A percentile compares a stretch with the other conserved stretches of the same genome.
These are phyloP conservation scores for Mrakia gelida DNA, from an alignment of 768 basidiomycete genomes.

Conservation along the genomic window DNA sequence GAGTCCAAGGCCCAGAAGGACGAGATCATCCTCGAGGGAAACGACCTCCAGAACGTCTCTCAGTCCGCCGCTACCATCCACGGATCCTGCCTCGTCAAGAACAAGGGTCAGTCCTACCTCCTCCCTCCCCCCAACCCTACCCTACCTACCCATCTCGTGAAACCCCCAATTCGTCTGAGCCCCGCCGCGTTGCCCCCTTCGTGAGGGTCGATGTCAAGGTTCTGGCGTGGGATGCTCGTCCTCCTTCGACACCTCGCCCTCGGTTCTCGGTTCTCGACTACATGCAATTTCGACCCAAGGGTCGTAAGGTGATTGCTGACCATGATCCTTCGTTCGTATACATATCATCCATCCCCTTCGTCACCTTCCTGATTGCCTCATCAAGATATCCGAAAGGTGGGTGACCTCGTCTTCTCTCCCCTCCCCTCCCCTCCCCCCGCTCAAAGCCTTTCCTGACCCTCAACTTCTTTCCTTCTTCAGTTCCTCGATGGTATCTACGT, in stretches of 20 bases:
- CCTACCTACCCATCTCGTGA: not conserved
- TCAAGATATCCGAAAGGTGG: too few relatives aligned
- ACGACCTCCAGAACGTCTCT: conserved; percentile 94
- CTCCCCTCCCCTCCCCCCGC: too few relatives aligned
- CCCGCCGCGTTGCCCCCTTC: not conserved
- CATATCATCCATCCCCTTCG: too few relatives aligned
- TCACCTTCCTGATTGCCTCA: too few relatives aligned
- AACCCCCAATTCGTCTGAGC: not conserved
- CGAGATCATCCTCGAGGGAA: conserved; percentile 86
- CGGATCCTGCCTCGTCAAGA: conserved; percentile 90
- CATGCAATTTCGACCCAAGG: too few relatives aligned
- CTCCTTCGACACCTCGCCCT: not conserved
- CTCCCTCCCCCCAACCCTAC: not conserved
- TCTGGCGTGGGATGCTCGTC: conserved; percentile 4
- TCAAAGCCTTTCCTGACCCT: too few relatives aligned
- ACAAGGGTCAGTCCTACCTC: conserved; percentile 60
- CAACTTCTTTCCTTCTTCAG: too few relatives aligned
- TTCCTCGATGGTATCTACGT: too few relatives aligned
- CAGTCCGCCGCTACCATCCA: conserved; percentile 98
- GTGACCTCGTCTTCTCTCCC: too few relatives aligned
- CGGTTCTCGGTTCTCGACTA: too few relatives aligned
- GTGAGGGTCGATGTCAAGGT: conserved; percentile 2
- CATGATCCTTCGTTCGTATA: too few relatives aligned
- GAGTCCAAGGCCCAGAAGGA: conserved; percentile 93
- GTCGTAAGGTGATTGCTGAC: too few relatives aligned